Evolutionary conservation across 2,329 filamentous ascomycete species (phyloP).

Genomic region (Epichloe typhina): DNA sequence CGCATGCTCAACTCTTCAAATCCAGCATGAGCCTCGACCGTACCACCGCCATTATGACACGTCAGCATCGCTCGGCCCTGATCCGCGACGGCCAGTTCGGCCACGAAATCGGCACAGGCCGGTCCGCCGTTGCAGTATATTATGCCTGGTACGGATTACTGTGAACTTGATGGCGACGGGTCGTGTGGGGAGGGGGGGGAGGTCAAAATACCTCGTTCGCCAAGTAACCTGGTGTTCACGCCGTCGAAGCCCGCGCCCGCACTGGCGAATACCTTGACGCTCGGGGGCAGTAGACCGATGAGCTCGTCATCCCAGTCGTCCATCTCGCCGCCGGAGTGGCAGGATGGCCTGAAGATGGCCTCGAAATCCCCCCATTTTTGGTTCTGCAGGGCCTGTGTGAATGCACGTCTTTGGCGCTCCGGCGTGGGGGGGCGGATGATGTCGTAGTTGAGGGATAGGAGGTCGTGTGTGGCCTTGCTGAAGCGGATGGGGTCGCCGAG

Average conservation of each 20-base stretch:
- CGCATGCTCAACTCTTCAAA: constrained; percentile 55
- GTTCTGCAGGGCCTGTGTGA: constrained; percentile 35
- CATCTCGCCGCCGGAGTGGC: constrained; percentile 53
- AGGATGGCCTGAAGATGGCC: constrained; percentile 47
- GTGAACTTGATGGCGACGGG: background rate
- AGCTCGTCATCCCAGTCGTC: constrained; percentile 49
- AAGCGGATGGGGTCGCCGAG: constrained; percentile 53
- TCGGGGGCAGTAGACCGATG: constrained; percentile 39
- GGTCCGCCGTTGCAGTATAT: constrained; percentile 62
- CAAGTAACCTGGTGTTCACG: constrained; percentile 49
- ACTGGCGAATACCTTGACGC: constrained; percentile 47
- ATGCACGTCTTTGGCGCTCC: constrained; percentile 37
- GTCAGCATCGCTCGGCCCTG: constrained; percentile 41
- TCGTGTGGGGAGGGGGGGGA: no score
- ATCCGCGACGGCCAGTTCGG: constrained; percentile 49
- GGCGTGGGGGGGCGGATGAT: constrained; percentile 38
- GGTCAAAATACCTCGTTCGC: constrained; percentile 34
- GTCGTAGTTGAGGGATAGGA: constrained; percentile 30
- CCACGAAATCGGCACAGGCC: constrained; percentile 58
- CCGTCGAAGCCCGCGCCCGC: constrained; percentile 56
- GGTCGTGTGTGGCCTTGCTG: constrained; percentile 32
- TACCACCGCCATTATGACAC: constrained; percentile 56
- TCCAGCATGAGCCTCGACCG: constrained; percentile 50
- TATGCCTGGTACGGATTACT: constrained; percentile 29
- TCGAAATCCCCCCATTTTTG: constrained; percentile 41